Percentiles rank a stretch among this genome's conserved stretches.
These are phyloP conservation scores for Aspergillus sp. DNA, from an alignment of 2,329 filamentous ascomycete species.

Conservation along the genomic window DNA sequence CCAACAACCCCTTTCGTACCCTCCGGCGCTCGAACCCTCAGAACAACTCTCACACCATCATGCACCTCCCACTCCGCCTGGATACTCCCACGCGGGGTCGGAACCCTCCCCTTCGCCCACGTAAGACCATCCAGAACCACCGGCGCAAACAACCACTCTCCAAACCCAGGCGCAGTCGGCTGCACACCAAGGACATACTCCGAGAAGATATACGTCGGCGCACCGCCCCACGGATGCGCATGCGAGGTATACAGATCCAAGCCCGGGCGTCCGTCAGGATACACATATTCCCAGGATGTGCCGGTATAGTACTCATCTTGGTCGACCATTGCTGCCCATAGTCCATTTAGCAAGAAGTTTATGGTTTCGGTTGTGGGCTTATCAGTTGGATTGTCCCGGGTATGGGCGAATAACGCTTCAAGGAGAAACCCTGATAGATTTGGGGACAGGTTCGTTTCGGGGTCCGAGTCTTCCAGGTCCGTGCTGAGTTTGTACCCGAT, in stretches of 20 bases:
- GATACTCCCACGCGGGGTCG: neutral
- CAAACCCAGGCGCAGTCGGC: neutral
- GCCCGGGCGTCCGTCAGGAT: too few species aligned
- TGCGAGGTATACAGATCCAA: too few species aligned
- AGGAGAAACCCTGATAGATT: neutral
- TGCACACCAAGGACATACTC: too few species aligned
- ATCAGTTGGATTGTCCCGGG: too few species aligned
- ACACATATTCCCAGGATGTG: too few species aligned
- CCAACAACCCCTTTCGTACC: too few species aligned
- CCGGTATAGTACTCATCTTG: too few species aligned
- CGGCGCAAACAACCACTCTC: neutral
- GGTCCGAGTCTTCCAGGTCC: neutral
- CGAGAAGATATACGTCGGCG: too few species aligned
- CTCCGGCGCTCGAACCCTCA: fast-evolving
- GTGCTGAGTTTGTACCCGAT: neutral
- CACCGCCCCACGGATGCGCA: too few species aligned
- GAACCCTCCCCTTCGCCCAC: neutral
- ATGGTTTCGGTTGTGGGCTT: too few species aligned
- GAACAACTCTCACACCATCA: neutral
- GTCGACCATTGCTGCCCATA: too few species aligned
- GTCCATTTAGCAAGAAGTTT: too few species aligned
- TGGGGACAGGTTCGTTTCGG: neutral
- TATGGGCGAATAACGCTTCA: neutral
- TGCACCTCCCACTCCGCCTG: neutral
- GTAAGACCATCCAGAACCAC: neutral